A percentile compares a stretch with the other conserved stretches of the same genome.
These are phyloP conservation scores for Umbelopsis sp. DNA, from an alignment of 371 early-diverging fungal species.

Conservation along the genomic window DNA sequence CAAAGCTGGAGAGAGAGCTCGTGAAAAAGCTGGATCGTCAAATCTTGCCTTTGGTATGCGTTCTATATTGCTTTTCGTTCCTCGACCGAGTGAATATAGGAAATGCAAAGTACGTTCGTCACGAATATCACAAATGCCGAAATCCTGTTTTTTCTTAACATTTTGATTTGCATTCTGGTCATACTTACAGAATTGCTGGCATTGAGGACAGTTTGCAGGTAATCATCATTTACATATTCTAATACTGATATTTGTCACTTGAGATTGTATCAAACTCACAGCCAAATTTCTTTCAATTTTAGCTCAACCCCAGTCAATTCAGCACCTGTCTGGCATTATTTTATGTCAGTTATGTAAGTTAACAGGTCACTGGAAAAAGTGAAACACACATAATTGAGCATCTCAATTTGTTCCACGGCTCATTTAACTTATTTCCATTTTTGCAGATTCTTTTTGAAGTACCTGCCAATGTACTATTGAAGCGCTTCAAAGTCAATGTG, in stretches of 20 bases:
- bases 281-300: not conserved
- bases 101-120: slow-evolving; percentile 36
- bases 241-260: too few relatives aligned
- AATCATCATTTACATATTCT: too few relatives aligned
- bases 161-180: not conserved
- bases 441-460: slow-evolving; percentile 47
- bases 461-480: slow-evolving; percentile 45
- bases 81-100: slow-evolving; percentile 43
- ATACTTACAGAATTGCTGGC: slow-evolving; percentile 27
- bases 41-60: slow-evolving; percentile 47
- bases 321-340: slow-evolving; percentile 39
- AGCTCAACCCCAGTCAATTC: slow-evolving; percentile 33
- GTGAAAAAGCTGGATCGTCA: slow-evolving; percentile 36
- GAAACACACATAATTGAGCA: not conserved
- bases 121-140: not conserved
- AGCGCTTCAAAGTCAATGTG: slow-evolving; percentile 35
- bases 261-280: too few relatives aligned
- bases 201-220: slow-evolving; percentile 7
- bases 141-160: not conserved
- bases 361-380: not conserved
- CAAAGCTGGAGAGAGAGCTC: slow-evolving; percentile 32
- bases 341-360: slow-evolving; percentile 46
- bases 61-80: slow-evolving; percentile 43
- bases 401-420: not conserved
- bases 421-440: not conserved